These are phyloP conservation scores for Mycena maculata DNA, from an alignment of 768 basidiomycete species.

Conservation along the genomic window DNA sequence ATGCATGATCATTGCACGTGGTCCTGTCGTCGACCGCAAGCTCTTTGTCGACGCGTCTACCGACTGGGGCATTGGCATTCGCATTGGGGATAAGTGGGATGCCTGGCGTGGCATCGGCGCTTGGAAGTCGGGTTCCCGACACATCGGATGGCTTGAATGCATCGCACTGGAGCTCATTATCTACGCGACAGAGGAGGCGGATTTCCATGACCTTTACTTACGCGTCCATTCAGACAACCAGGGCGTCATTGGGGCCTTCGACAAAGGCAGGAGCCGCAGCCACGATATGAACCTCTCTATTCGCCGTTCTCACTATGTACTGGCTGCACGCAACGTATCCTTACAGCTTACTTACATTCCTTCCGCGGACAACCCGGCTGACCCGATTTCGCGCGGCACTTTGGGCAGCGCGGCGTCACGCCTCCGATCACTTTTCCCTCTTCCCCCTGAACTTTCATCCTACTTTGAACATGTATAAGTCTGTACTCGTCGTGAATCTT, in stretches of 20 bases:
- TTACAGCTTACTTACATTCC: conserved; percentile 25
- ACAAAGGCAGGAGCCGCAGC: conserved; percentile 7
- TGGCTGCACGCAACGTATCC: conserved; percentile 1
- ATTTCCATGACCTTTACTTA: conserved; percentile 25
- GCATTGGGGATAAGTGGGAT: conserved; percentile 31
- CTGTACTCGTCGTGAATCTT: neutral
- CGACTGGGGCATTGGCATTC: conserved; percentile 42
- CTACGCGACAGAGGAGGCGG: conserved; percentile 17
- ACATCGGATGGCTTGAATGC: conserved; percentile 44
- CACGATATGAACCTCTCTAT: conserved; percentile 26
- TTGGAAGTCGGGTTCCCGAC: conserved; percentile 29
- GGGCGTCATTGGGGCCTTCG: conserved; percentile 25
- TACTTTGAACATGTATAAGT: conserved; percentile 9
- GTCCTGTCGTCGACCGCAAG: neutral
- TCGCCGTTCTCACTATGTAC: conserved; percentile 9
- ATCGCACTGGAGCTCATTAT: conserved; percentile 24
- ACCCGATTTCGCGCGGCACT: neutral
- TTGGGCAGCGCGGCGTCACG: neutral
- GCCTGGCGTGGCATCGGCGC: conserved; percentile 19
- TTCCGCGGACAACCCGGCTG: conserved; percentile 14
- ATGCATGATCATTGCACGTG: neutral
- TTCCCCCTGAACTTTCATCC: neutral
- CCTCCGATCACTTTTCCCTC: neutral
- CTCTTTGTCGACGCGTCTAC: conserved; percentile 39
- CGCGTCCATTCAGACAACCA: conserved; percentile 27